Evolutionary conservation across 345 rosid species (phyloP), one percentile per base, ranked within the genome.

Genomic region (Tarenaya hassleriana): DNA sequence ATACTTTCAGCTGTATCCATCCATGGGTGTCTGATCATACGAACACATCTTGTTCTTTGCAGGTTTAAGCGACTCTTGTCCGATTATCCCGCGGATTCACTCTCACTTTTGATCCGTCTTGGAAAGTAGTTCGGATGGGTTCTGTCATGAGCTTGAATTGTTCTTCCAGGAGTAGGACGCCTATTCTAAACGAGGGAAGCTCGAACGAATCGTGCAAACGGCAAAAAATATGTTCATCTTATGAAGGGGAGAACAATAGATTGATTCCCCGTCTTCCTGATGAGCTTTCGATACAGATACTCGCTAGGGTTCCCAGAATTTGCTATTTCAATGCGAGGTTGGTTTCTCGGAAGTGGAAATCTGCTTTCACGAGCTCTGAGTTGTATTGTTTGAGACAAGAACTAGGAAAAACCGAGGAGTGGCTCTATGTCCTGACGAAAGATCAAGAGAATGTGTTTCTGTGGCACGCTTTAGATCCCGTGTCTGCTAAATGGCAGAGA

Each of bases 391-490:
- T 86, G 61, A 82, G 98, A 66, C 80, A 84, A 73, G 74, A 84
- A 52, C 80, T 86, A 5, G 76, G 82, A n/a, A 73, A 61, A 12
- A 78, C 82, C 6, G 98, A 91, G 67, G 98, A 84, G 50, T 91
- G 98, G 98, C 76, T 91, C 10, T 91, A 86, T 60, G 60, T 86
- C 52, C 64, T 91, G 56, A 86, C 86, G 6, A 86, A 86, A 65
- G 72, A 71, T 32, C 85, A 76, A 41, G 82, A 82, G 17, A 84
- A 73, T 12, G 86, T 65, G 66, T 80, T 78, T 43, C 56, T 73
- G 41, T 91, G 96, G 98, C 67, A 82, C 60, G 98, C 86, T 56
- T 66, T 91, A 67, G 98, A 91, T 58, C 98, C 96, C 38, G 46
- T 80, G 15, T 73, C 81, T 0, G 65, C 68, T 27, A 91, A 49